A percentile compares a stretch with the other conserved stretches of the same genome.
Evolutionary conservation across 2,329 filamentous ascomycete genomes (phyloP).

Genomic region (Elsinoe ampelina): DNA sequence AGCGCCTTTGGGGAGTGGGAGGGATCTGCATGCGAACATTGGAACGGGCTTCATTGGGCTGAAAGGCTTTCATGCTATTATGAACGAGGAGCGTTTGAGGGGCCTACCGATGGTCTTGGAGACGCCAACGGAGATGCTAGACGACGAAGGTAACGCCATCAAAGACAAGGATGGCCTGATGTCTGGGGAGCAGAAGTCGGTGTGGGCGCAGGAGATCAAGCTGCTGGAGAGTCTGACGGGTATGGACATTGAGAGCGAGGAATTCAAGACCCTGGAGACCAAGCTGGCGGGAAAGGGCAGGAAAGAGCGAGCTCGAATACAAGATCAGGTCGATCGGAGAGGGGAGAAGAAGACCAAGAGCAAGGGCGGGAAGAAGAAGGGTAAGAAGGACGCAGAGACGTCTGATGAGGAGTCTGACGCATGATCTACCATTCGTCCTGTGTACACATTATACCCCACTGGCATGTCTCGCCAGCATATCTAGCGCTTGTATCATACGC

Average conservation of each 20-base stretch:
- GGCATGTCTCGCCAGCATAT: not conserved
- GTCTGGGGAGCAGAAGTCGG: constrained; percentile 60
- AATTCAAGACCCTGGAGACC: constrained; percentile 58
- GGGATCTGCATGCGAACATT: constrained; percentile 92
- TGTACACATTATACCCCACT: not conserved
- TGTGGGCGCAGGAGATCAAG: constrained; percentile 95
- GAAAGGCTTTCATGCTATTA: constrained; percentile 78
- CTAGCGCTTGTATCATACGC: not conserved
- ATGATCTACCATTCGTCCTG: not conserved
- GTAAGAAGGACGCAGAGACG: constrained; percentile 22
- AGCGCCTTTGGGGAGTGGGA: constrained; percentile 68
- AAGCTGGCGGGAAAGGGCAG: constrained; percentile 59
- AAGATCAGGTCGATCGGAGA: constrained; percentile 72
- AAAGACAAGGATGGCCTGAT: constrained; percentile 37
- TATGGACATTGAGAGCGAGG: constrained; percentile 65
- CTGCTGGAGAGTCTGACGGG: constrained; percentile 79
- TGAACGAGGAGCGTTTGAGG: constrained; percentile 71
- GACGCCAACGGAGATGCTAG: constrained; percentile 76
- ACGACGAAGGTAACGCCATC: constrained; percentile 49
- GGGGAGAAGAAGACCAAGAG: constrained; percentile 46
- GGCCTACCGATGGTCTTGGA: constrained; percentile 86
- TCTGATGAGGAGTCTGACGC: constrained; percentile 10
- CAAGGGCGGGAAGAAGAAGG: constrained; percentile 22
- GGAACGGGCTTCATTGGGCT: constrained; percentile 89
- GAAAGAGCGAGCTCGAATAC: constrained; percentile 62